These are phyloP conservation scores for Plenodomus biglobosus DNA, from an alignment of 2,329 filamentous ascomycete genomes.

Conservation along the genomic window DNA sequence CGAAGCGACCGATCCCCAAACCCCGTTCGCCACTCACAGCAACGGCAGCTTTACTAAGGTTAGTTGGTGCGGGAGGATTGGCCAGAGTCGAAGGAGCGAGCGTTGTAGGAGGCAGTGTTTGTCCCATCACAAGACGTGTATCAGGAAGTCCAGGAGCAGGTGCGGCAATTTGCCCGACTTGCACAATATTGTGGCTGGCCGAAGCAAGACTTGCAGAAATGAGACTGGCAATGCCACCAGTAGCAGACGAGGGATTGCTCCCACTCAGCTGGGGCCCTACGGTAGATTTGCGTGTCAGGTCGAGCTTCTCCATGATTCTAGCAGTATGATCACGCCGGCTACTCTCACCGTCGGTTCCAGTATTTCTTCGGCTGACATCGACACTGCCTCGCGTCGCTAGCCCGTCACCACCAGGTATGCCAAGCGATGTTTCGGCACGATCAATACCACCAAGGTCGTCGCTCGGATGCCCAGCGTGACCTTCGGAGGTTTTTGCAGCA, in stretches of 20 bases:
- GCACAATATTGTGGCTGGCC: slow-evolving; percentile 76
- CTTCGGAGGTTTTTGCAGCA: slow-evolving; percentile 74
- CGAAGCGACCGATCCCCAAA: slow-evolving; percentile 61
- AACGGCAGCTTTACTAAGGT: slow-evolving; percentile 82
- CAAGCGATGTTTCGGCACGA: slow-evolving; percentile 61
- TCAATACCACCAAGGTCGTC: slow-evolving; percentile 61
- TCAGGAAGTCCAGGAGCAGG: slow-evolving; percentile 42
- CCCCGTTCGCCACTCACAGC: slow-evolving; percentile 76
- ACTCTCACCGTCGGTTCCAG: slow-evolving; percentile 67
- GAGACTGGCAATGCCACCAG: slow-evolving; percentile 76
- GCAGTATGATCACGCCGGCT: slow-evolving; percentile 77
- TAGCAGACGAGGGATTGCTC: slow-evolving; percentile 48
- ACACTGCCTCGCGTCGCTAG: slow-evolving; percentile 66
- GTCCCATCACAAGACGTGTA: slow-evolving; percentile 40
- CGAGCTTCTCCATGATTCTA: slow-evolving; percentile 89
- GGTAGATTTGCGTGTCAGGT: slow-evolving; percentile 79
- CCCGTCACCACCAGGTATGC: slow-evolving; percentile 62
- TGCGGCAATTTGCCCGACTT: slow-evolving; percentile 57
- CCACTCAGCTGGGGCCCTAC: slow-evolving; percentile 53
- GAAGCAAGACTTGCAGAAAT: slow-evolving; percentile 75
- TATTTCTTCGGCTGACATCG: slow-evolving; percentile 63
- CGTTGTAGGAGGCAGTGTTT: slow-evolving; percentile 60
- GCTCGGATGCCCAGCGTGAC: slow-evolving; percentile 57
- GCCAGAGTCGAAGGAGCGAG: slow-evolving; percentile 82
- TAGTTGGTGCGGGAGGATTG: slow-evolving; percentile 80